These are phyloP conservation scores for Lathyrus aphaca DNA, from an alignment of 306 rosid species.

Conservation along the genomic window DNA sequence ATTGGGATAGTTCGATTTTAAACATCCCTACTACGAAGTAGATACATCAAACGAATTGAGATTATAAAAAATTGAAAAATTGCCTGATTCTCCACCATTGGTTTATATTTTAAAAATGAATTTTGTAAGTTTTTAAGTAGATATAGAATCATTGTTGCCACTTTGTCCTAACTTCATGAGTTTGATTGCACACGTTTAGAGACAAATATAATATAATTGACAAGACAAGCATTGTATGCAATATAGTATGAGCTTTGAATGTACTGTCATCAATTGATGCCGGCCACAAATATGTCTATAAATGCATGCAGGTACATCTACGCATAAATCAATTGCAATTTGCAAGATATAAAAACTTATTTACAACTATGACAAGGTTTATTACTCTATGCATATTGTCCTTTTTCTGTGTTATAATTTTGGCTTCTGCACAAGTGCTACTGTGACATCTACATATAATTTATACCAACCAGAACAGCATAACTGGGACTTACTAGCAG, in stretches of 20 bases:
- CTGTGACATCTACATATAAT: constrained; percentile 61
- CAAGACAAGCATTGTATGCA: not conserved
- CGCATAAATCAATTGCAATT: not conserved
- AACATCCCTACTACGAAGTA: too few species aligned
- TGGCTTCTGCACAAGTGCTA: constrained; percentile 59
- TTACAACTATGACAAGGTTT: constrained; percentile 40
- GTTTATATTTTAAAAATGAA: too few species aligned
- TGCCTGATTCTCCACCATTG: not conserved
- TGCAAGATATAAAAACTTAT: not conserved
- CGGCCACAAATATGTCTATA: constrained; percentile 36
- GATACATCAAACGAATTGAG: not conserved
- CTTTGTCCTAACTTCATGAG: too few species aligned
- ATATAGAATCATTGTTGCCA: too few species aligned
- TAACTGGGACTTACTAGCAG: constrained; percentile 58
- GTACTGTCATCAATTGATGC: constrained; percentile 1
- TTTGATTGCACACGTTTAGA: not conserved
- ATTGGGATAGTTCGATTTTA: too few species aligned
- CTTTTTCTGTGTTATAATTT: constrained; percentile 25
- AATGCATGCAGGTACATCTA: constrained; percentile 14
- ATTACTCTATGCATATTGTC: constrained; percentile 3
- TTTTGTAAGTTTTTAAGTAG: too few species aligned
- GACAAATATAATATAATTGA: not conserved
- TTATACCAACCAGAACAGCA: constrained; percentile 60
- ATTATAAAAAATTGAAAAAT: not conserved
- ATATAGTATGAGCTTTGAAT: not conserved